Evolutionary conservation across 805 yeast species (phyloP), one percentile per base, ranked within the genome.

Genomic region (Myxozyma monticola): DNA sequence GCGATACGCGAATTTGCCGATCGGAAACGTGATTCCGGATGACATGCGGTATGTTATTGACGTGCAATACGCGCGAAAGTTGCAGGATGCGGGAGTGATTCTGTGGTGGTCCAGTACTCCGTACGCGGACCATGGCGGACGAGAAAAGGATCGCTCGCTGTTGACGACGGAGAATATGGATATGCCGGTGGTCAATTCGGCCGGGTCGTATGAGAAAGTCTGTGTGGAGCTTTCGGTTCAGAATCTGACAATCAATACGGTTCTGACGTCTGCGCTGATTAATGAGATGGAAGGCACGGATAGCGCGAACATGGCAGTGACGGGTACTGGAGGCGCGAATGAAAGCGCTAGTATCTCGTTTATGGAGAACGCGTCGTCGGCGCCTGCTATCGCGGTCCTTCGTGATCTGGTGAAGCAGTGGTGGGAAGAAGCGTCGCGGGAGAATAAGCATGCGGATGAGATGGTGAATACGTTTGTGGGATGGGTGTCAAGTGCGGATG

Each of bases 91-190:
- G 41, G 79, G 81, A 52, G 78, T 86, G 35, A 84, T 91, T 4
- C 70, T 95, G 26, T 93, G 99, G 98, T 93, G 99, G 98, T 86
- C 96, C 0, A 79, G 83, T 2, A 74, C 75, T 15, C 85, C 91
- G 0, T 68, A 77, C 38, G 91, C 96, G 0, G 96, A 88, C 62
- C 83, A 79, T 62, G 97, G 96, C 26, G 96, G 96, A 0, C 63
- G 71, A 37, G 90, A 88, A 65, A 78, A 76, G 60, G 93, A 85
- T 61, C 72, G 70, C 20, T 81, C 80, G 49, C 55, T 71, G 9
- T 64, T 71, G 20, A 60, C 68, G 12, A 67, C 73, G 56, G 85
- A 80, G 51, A 84, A 81, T 30, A 70, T 83, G 37, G 81, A 79
- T 14, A 83, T 88, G 57, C 90, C 95, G 12, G 74, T 76, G 1